A percentile compares a stretch with the other conserved stretches of the same genome.
Evolutionary conservation across 352 stramenopile genomes (phyloP).

Genomic region (Aphanomyces cochlioides): DNA sequence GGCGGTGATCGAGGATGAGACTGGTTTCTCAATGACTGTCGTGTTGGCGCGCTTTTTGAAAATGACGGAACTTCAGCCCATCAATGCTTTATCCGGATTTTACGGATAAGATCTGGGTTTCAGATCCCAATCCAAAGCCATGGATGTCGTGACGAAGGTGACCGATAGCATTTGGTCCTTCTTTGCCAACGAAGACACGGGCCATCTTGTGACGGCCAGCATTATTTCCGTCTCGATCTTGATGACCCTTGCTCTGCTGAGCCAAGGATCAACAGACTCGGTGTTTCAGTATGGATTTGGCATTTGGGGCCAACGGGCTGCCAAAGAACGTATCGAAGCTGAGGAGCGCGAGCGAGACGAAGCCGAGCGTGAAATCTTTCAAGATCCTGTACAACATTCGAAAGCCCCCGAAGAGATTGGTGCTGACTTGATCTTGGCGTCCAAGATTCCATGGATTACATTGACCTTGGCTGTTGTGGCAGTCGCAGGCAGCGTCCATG

Average conservation of each 20-base stretch:
- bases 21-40: too few relatives aligned
- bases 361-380: not conserved
- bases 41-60: too few relatives aligned
- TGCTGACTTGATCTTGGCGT: not conserved
- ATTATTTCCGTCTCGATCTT: conserved; percentile 2
- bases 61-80: too few relatives aligned
- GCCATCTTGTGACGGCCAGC: not conserved
- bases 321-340: not conserved
- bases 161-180: not conserved
- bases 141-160: too few relatives aligned
- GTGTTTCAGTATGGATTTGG: not conserved
- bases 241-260: not conserved
- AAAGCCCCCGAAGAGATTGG: not conserved
- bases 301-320: not conserved
- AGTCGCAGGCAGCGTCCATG: not conserved
- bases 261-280: not conserved
- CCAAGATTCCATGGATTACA: not conserved
- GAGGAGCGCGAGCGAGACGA: not conserved
- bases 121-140: too few relatives aligned
- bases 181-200: not conserved
- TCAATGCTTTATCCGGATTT: too few relatives aligned
- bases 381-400: not conserved
- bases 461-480: not conserved
- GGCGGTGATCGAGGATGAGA: too few relatives aligned
- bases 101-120: too few relatives aligned